Evolutionary conservation across 2,329 filamentous ascomycete species (phyloP).

Genomic region (Alternaria viburni): DNA sequence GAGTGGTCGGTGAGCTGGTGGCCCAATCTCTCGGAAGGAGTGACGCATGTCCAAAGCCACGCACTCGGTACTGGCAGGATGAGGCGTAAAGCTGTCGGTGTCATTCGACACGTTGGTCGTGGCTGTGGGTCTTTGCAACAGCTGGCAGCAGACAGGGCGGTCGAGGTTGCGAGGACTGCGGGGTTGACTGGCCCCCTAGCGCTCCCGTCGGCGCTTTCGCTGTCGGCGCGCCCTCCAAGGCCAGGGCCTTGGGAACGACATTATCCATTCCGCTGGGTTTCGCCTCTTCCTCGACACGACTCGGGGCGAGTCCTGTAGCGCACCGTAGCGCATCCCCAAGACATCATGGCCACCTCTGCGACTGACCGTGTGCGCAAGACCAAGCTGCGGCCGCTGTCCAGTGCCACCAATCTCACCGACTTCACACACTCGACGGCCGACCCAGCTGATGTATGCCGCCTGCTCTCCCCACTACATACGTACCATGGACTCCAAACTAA

Average conservation of each 20-base stretch:
- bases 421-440: conserved; percentile 23
- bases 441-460: conserved; percentile 22
- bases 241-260: conserved; percentile 24
- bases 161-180: conserved; percentile 13
- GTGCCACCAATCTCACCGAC: conserved; percentile 28
- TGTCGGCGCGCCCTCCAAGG: conserved; percentile 19
- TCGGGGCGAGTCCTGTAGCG: conserved; percentile 9
- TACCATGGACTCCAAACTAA: conserved; percentile 21
- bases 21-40: conserved; percentile 11
- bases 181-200: conserved; percentile 16
- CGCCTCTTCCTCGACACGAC: conserved; percentile 22
- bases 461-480: conserved; percentile 10
- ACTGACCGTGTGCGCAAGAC: conserved; percentile 5
- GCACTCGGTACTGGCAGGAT: conserved; percentile 2
- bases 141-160: conserved; percentile 15
- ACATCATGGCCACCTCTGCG: conserved; percentile 14
- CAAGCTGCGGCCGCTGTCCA: conserved; percentile 24
- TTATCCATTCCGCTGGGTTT: conserved; percentile 24
- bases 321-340: background rate
- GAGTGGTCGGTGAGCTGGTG: conserved; percentile 9
- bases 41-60: conserved; percentile 8
- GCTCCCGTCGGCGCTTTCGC: conserved; percentile 17
- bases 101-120: conserved; percentile 11
- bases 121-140: conserved; percentile 14
- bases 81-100: conserved; percentile 10